phyloP scores from a whole-genome alignment of 2,329 filamentous ascomycete species.

The Phialocephala sp. region DNA sequence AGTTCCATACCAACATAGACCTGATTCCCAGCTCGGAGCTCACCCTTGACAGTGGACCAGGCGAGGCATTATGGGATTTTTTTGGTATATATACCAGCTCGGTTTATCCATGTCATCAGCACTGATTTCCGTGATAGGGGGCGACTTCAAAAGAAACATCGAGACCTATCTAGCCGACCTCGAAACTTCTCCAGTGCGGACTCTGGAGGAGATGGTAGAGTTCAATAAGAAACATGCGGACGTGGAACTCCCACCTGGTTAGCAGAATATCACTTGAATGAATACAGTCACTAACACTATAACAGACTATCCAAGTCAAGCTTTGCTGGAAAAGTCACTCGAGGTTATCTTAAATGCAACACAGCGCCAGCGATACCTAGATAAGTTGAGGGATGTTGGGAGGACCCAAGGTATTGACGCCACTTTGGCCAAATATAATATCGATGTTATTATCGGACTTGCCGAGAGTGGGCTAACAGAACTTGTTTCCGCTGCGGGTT shows the following conservation, averaged over 20 bases:
- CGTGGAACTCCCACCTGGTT: conserved; percentile 15
- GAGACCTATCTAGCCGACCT: conserved; percentile 12
- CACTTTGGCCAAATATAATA: background rate
- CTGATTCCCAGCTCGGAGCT: no score
- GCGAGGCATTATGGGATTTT: no score
- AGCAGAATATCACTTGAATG: background rate
- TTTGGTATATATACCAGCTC: no score
- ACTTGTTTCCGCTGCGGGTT: background rate
- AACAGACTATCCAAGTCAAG: conserved; percentile 17
- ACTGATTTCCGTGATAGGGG: background rate
- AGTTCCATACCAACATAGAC: no score
- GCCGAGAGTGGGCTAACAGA: background rate
- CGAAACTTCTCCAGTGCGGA: background rate
- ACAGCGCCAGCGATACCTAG: background rate
- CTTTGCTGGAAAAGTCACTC: background rate
- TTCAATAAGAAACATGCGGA: conserved; percentile 16
- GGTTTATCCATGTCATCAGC: background rate
- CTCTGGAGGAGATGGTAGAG: conserved; percentile 11
- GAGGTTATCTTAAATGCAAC: background rate
- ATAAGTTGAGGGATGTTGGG: no score
- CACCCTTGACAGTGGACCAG: no score
- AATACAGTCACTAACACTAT: background rate
- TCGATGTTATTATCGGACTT: conserved; percentile 4
- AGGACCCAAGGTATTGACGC: background rate
- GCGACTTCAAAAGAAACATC: background rate